Evolutionary conservation across 257 asterid species (phyloP), one percentile per base, ranked within the genome.

Genomic region (Leptodermis oblonga): DNA sequence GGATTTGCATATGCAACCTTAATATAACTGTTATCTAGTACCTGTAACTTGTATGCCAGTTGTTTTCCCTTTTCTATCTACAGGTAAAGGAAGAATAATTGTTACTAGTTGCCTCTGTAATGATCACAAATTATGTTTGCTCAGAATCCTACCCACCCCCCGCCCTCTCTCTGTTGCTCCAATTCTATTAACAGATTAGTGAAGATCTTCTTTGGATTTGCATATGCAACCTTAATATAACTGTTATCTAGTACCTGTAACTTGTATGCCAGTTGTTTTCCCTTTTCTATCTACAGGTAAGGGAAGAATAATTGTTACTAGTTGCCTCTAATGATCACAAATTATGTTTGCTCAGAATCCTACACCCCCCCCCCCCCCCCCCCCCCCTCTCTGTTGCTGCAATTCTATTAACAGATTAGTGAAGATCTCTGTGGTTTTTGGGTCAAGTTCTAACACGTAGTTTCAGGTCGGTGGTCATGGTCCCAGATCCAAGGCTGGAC

Each of bases 401-500:
- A 20, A 36, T 4, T 56, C 10, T 56, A 26, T 56, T 4, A 42
- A 18, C 6, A 48, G 1, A 51, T 51, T 22, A 3, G 2, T 13
- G 48, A 8, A 43, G 48, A 18, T 49, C 9, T 49, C 62, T 28
- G 9, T 48, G 15, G 54, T 12, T 18, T 33, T n/a, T 26, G 69
- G n/a, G 49, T 46, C 43, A 72, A 37, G 45, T 76, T 25, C 75
- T 26, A 53, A 72, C 70, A 41, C 68, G 72, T 66, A 46, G 33
- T 61, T 78, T 83, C 95, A 92, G 96, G 98, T 84, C 85, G 9
- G 96, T 79, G 14, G 92, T 93, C 69, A 93, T 93, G 97, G 92
- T 88, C 74, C 99, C 99, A 54, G 99, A 93, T 84, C 87, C 90
- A 63, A 90, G 92, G 75, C 65, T 93, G 87, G 97, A 90, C 84